Conservation (phyloP, 495 filamentous ascomycete genomes). For the Cudoniella acicularis region DNA sequence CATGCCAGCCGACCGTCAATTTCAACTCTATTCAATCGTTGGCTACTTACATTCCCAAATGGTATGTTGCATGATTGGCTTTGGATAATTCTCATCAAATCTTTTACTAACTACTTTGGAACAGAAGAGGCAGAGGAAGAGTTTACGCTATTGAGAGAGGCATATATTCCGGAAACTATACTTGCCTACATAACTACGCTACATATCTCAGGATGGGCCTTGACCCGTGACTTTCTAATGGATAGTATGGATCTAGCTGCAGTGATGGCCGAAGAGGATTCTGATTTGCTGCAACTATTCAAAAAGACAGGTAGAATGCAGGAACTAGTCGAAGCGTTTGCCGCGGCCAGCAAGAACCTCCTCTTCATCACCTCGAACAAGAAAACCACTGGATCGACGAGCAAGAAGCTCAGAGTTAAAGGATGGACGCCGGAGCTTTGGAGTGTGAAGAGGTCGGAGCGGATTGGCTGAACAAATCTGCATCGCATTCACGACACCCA, state of each 20-base stretch:
- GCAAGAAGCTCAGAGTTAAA: conserved; percentile 50
- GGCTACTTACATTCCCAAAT: conserved; percentile 22
- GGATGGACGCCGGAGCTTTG: conserved; percentile 51
- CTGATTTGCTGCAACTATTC: conserved; percentile 64
- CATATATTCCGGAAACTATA: conserved; percentile 77
- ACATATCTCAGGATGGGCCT: conserved; percentile 60
- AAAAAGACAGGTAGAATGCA: conserved; percentile 63
- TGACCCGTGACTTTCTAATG: conserved; percentile 61
- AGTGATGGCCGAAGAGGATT: conserved; percentile 58
- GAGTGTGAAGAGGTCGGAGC: conserved; percentile 23
- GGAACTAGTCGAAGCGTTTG: conserved; percentile 73
- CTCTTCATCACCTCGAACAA: conserved; percentile 51
- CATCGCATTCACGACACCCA: too few species aligned
- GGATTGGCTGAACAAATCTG: background rate
- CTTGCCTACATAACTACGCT: conserved; percentile 75
- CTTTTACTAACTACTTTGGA: background rate
- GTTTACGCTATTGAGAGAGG: conserved; percentile 55
- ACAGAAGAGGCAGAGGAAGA: conserved; percentile 35
- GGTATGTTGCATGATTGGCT: conserved; percentile 7
- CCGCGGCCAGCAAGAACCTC: conserved; percentile 68
- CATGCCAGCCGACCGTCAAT: conserved; percentile 1
- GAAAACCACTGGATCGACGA: conserved; percentile 42
- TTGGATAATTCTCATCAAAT: background rate
- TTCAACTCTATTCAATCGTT: conserved; percentile 18
- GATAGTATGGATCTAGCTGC: conserved; percentile 77